Evolutionary conservation across 2,329 filamentous ascomycete genomes (phyloP).

Genomic region (Hansfordia pulvinata): DNA sequence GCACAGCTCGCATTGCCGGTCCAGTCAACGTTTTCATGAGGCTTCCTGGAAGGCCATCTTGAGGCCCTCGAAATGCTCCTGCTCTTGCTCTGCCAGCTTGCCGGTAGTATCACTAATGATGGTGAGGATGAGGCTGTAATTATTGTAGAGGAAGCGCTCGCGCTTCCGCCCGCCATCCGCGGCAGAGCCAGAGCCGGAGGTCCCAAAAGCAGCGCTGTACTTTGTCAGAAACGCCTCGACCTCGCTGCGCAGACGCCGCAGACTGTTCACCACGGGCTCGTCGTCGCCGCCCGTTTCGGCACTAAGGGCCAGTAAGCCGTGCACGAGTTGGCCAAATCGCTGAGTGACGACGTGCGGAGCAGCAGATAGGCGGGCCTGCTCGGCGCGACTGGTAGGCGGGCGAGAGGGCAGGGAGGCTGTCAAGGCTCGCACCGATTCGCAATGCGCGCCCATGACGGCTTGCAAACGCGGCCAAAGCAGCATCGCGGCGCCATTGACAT

Average conservation of each 20-base stretch:
- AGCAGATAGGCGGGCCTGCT: constrained; percentile 50
- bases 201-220: constrained; percentile 58
- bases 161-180: constrained; percentile 57
- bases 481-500: constrained; percentile 93
- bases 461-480: constrained; percentile 93
- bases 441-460: constrained; percentile 83
- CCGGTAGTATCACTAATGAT: constrained; percentile 72
- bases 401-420: constrained; percentile 37
- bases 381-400: constrained; percentile 26
- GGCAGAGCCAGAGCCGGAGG: constrained; percentile 11
- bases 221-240: constrained; percentile 73
- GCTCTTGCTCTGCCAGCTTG: constrained; percentile 62
- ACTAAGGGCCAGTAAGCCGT: constrained; percentile 71
- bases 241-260: constrained; percentile 65
- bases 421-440: constrained; percentile 64
- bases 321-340: constrained; percentile 84
- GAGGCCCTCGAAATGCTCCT: constrained; percentile 57
- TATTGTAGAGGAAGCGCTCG: constrained; percentile 85
- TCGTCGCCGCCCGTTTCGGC: constrained; percentile 78
- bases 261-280: constrained; percentile 75
- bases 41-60: constrained; percentile 43
- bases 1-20: too few relatives aligned
- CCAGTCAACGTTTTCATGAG: too few relatives aligned
- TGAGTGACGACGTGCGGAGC: constrained; percentile 89
- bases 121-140: constrained; percentile 87